Evolutionary conservation across 129 eudicot genomes (phyloP).

Genomic region (Deinandra increscens): DNA sequence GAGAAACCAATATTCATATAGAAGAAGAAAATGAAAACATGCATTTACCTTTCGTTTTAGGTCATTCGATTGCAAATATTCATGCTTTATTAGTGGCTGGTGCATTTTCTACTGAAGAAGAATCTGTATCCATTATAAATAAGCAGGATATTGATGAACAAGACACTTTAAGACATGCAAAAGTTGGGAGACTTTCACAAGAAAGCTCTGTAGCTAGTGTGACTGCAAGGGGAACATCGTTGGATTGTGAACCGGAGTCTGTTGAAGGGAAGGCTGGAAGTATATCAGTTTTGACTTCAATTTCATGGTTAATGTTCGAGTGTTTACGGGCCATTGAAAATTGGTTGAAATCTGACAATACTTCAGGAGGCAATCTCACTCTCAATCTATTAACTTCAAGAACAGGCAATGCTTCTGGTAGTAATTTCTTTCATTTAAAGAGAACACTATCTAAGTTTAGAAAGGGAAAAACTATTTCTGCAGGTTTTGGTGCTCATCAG

Average conservation of each 20-base stretch:
- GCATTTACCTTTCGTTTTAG: conserved; percentile 77
- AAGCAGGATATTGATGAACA: conserved; percentile 63
- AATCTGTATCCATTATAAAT: conserved; percentile 30
- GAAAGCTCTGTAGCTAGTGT: conserved; percentile 75
- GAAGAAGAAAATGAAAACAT: conserved; percentile 86
- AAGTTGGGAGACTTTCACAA: conserved; percentile 89
- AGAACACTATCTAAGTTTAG: conserved; percentile 61
- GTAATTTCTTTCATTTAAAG: conserved; percentile 62
- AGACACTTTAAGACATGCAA: conserved; percentile 72
- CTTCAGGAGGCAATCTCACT: conserved; percentile 41
- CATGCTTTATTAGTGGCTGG: conserved; percentile 76
- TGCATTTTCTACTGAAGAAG: conserved; percentile 69
- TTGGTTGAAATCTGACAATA: conserved; percentile 63
- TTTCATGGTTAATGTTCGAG: conserved; percentile 65
- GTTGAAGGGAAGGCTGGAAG: conserved; percentile 31
- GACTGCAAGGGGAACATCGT: conserved; percentile 44
- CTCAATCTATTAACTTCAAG: conserved; percentile 40
- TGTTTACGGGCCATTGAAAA: conserved; percentile 75
- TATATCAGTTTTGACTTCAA: conserved; percentile 53
- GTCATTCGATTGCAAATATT: conserved; percentile 75
- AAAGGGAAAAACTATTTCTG: conserved; percentile 44
- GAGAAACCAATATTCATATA: conserved; percentile 80
- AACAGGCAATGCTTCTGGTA: conserved; percentile 40
- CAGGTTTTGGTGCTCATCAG: conserved; percentile 40
- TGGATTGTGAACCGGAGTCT: conserved; percentile 37